Evolutionary conservation across 164 flowering plant genomes (phyloP).

Genomic region (Liquidambar formosana): DNA sequence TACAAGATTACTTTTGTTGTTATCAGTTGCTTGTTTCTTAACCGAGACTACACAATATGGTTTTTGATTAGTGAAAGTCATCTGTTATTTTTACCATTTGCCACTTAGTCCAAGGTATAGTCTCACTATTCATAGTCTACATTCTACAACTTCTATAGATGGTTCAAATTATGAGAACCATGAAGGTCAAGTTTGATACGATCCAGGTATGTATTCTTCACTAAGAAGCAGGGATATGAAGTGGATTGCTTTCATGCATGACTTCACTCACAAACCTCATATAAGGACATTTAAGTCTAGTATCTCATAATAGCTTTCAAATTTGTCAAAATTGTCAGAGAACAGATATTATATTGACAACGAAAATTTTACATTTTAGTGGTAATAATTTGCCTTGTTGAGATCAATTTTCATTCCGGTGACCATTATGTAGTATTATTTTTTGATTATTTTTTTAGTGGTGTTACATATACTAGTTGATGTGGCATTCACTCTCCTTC

Average conservation of each 20-base stretch:
- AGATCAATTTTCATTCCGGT: too few species aligned
- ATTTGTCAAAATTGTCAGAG: neutral
- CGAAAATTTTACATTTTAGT: too few species aligned
- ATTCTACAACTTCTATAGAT: neutral
- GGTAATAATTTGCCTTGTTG: too few species aligned
- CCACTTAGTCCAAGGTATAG: neutral
- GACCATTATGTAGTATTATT: too few species aligned
- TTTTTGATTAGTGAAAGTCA: neutral
- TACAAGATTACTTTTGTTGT: neutral
- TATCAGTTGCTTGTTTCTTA: too few species aligned
- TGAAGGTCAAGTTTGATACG: neutral
- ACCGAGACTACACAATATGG: neutral
- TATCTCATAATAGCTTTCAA: neutral
- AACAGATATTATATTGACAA: too few species aligned
- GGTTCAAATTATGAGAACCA: neutral
- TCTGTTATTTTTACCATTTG: neutral
- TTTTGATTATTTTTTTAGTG: too few species aligned
- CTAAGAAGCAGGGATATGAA: neutral
- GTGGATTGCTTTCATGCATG: neutral
- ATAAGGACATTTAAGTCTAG: neutral
- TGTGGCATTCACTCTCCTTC: too few species aligned
- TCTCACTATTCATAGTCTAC: neutral
- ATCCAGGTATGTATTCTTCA: conserved; percentile 2
- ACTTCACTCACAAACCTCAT: neutral
- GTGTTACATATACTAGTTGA: too few species aligned